phyloP scores from a whole-genome alignment of 75 land plant genomes.

The Sequoiadendron giganteum region DNA sequence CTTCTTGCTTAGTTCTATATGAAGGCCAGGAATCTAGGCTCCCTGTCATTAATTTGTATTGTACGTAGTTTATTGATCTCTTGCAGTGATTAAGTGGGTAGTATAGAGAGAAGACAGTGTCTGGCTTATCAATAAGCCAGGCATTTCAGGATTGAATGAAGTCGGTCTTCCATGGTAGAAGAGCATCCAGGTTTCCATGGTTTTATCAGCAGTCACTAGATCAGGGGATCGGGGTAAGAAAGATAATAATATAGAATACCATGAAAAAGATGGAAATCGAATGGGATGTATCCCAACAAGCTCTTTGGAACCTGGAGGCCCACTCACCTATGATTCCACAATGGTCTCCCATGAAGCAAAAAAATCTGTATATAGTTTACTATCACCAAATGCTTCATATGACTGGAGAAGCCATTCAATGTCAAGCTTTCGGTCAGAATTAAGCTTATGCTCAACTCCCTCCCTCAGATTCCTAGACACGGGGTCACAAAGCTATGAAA shows the following conservation, averaged over 20 bases:
- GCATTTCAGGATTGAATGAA: background rate
- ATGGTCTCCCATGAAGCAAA: background rate
- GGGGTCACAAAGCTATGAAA: background rate
- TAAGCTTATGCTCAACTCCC: background rate
- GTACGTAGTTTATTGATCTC: background rate
- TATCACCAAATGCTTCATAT: background rate
- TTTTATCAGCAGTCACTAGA: background rate
- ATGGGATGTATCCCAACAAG: background rate
- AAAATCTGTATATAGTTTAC: background rate
- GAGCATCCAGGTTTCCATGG: background rate
- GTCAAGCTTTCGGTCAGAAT: slow-evolving; percentile 1
- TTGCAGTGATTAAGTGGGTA: background rate
- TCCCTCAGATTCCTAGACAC: background rate
- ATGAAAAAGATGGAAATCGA: background rate
- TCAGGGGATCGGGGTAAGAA: background rate
- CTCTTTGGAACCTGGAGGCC: background rate
- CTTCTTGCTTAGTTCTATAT: background rate
- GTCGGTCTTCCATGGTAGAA: background rate
- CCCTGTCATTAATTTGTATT: background rate
- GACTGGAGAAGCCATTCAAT: background rate
- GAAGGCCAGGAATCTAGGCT: background rate
- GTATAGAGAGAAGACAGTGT: background rate
- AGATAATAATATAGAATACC: background rate
- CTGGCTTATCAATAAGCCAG: background rate
- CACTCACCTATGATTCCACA: background rate